phyloP scores from a whole-genome alignment of 2,329 filamentous ascomycete genomes.

The Elsinoe perseae region DNA sequence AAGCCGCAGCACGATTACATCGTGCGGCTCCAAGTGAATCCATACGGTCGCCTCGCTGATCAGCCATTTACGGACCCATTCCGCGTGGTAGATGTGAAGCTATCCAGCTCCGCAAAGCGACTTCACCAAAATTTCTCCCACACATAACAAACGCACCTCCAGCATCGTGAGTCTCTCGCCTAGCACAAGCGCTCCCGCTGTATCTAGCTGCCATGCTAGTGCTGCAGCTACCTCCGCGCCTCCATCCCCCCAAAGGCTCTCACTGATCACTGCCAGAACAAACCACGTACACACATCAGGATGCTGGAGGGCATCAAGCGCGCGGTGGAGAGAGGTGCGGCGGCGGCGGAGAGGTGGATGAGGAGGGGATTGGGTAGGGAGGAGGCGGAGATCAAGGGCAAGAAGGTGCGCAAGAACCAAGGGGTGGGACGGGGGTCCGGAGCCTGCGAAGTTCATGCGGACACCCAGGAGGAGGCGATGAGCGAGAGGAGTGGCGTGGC shows the following conservation, averaged over 20 bases:
- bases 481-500: background rate
- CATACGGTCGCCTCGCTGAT: background rate
- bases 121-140: background rate
- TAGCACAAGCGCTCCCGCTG: background rate
- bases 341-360: slow-evolving; percentile 1
- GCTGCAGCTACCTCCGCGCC: background rate
- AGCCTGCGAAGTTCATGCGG: background rate
- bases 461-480: background rate
- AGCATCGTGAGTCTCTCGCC: background rate
- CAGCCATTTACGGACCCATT: background rate
- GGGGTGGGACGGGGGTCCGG: background rate
- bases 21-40: background rate
- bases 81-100: background rate
- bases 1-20: background rate
- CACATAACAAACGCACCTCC: background rate
- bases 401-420: background rate
- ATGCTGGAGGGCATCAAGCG: background rate
- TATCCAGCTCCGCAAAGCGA: slow-evolving; percentile 3
- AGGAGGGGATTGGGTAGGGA: background rate
- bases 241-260: background rate
- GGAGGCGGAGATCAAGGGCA: background rate
- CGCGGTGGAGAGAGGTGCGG: background rate
- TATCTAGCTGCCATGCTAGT: background rate
- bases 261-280: background rate
- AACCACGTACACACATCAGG: slow-evolving; percentile 1